Evolutionary conservation across 148 eudicot genomes (phyloP), one percentile per base, ranked within the genome.

Genomic region (Selenicereus undatus): DNA sequence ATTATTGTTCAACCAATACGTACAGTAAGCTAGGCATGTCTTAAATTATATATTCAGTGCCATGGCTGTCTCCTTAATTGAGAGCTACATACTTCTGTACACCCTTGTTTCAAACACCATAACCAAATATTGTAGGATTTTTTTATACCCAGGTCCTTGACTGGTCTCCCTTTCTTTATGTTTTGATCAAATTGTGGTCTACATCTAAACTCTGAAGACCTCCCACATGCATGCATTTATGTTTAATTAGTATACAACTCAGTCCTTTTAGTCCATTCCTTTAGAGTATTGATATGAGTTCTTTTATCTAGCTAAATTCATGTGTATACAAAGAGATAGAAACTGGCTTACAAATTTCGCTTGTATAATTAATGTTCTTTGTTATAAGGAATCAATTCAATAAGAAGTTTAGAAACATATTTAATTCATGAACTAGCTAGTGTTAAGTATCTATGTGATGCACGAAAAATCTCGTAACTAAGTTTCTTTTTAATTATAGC

Each of bases 101-200:
- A 66, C 71, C 71, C 71, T 66, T 66, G 71, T 66, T 13, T 66
- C 30, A 66, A 32, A 66, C 71, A 66, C 71, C 71, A 66, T 29
- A 66, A 27, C 71, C 29, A 66, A 66, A 66, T 26, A 1, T 27
- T n/a, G 11, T 8, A 22, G 0, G 2, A 22, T 24, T 64, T 64
- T 64, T 24, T 64, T 66, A 66, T 26, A 66, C 13, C 36, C 35
- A 26, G 24, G 29, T n/a, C n/a, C 11, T 14, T 60, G 65, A 21
- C 11, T 27, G 1, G 12, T 27, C 71, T 27, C 71, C 30, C 62
- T 56, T 11, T 56, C 18, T 56, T 18, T 20, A 56, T 20, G 13
- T 16, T 56, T 56, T 20, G 0, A 56, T 14, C 1, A 56, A 56
- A 56, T 14, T 12, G 58, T 52, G 58, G 58, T 52, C 11, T 52